A percentile compares a stretch with the other conserved stretches of the same genome.
Evolutionary conservation across 164 flowering plant species (phyloP).

Genomic region (Amborella trichopoda): DNA sequence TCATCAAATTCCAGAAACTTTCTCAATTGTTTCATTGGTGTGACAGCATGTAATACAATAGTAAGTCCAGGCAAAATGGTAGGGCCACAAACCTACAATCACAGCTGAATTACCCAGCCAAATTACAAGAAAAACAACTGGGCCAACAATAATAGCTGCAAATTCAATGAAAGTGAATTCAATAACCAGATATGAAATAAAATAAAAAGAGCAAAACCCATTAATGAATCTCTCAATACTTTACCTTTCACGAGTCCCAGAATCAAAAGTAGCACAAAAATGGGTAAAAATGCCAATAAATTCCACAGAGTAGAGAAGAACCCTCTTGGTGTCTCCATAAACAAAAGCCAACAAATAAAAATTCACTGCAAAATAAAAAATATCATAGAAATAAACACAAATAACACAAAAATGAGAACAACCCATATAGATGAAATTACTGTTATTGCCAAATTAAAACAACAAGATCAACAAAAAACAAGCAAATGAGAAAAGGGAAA

Average conservation of each 20-base stretch:
- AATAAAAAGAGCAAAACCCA: background rate
- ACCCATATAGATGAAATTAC: no score
- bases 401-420: no score
- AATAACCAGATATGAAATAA: background rate
- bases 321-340: constrained; percentile 10
- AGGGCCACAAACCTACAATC: constrained; percentile 17
- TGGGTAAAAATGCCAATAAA: constrained; percentile 6
- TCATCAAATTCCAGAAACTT: background rate
- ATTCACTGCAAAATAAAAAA: no score
- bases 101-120: constrained; percentile 11
- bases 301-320: constrained; percentile 8
- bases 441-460: no score
- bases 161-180: background rate
- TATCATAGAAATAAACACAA: no score
- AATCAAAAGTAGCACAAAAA: constrained; percentile 11
- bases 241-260: constrained; percentile 15
- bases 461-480: no score
- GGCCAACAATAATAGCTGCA: constrained; percentile 16
- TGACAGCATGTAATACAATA: constrained; percentile 12
- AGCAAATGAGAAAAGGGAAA: no score
- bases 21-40: background rate
- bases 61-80: constrained; percentile 16
- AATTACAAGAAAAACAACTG: constrained; percentile 12
- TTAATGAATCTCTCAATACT: background rate
- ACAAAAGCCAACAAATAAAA: no score